Evolutionary conservation across 495 filamentous ascomycete species (phyloP).

Genomic region (Neurospora cerealis): DNA sequence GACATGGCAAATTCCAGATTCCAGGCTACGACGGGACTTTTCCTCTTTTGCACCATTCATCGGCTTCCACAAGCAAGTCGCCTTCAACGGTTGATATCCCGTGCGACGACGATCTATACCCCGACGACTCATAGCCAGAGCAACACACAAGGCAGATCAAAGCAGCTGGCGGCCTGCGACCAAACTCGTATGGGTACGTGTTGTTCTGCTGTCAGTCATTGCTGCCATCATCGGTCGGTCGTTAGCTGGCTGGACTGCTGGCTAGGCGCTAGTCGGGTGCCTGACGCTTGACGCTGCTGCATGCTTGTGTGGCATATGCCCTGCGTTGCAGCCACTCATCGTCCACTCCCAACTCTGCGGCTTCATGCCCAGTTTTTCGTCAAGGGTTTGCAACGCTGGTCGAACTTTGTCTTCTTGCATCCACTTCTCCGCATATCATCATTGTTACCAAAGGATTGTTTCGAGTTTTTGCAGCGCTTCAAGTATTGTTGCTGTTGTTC

Average conservation of each 20-base stretch:
- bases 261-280: background rate
- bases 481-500: background rate
- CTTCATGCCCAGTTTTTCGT: background rate
- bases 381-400: background rate
- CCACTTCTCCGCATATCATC: background rate
- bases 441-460: background rate
- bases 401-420: background rate
- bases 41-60: background rate
- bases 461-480: background rate
- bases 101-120: background rate
- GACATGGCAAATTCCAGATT: background rate
- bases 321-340: background rate
- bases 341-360: background rate
- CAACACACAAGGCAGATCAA: background rate
- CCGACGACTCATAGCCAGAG: background rate
- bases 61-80: background rate
- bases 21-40: background rate
- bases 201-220: background rate
- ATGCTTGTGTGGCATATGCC: background rate
- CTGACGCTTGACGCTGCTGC: background rate
- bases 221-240: background rate
- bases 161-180: background rate
- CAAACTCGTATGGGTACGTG: background rate
- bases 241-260: background rate
- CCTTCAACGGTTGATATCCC: background rate